Base-by-base conservation (phyloP, 179 eudicot species). In the Nepenthes alata region DNA sequence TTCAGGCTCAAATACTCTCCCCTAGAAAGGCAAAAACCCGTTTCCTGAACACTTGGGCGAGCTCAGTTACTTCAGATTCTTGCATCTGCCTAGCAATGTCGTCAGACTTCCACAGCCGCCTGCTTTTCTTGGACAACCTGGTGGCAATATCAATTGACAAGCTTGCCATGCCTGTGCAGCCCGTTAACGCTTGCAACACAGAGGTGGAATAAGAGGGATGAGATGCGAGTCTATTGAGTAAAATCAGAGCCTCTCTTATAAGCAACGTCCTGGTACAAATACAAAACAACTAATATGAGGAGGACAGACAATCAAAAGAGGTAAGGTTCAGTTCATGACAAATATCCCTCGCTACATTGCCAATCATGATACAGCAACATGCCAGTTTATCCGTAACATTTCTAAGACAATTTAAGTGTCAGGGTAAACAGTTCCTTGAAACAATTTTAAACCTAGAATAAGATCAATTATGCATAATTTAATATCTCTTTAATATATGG, bases 171-270 rank as follows among this genome's bases (percentile, higher is more conserved):
- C 80, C 95, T 73, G 89, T 75, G 57, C 73, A 62, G 61, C 77
- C 74, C 41, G 83, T 86, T 73, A 86, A 61, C 38, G 78, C 78
- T 68, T 78, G 78, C 70, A 86, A 69, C 49, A 84, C 87, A 1
- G 77, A 66, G 55, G 68, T 14, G 0, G 95, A 85, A 69, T 73
- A 84, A 55, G 74, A 72, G n/a, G 89, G 85, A 74, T 81, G 86
- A 36, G 91, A 84, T 6, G 79, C 91, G 11, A 88, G 80, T 70
- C 95, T 82, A 70, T 91, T 91, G 58, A 91, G 76, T 58, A 91
- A 70, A 62, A 82, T 88, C 56, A 91, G 77, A 25, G 86, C 84
- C 75, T 91, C 96, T 11, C 91, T 80, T 44, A 88, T 71, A 39
- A 91, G 85, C 85, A 91, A 82, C 59, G 86, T 76, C 78, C 96